These are phyloP conservation scores for Neonectria neomacrospora DNA, from an alignment of 2,329 filamentous ascomycete species.

Conservation along the genomic window DNA sequence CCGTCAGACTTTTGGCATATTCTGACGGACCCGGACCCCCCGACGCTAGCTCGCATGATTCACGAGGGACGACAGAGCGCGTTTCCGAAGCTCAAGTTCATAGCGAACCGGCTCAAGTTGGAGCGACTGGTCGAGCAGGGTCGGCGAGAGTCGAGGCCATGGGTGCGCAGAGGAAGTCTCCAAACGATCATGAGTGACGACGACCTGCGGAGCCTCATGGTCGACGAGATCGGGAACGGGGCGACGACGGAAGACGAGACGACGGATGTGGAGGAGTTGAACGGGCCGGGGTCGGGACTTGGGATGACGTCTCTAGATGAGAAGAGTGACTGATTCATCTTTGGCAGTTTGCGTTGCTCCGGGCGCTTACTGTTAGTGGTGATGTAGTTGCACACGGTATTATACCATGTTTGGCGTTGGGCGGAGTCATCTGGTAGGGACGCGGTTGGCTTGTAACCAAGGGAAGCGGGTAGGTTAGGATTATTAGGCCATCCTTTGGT, in stretches of 20 bases:
- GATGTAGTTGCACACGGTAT: slow-evolving; percentile 1
- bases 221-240: slow-evolving; percentile 47
- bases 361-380: background rate
- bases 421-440: slow-evolving; percentile 3
- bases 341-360: background rate
- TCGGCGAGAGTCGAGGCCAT: slow-evolving; percentile 62
- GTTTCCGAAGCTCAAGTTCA: slow-evolving; percentile 92
- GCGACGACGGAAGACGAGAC: slow-evolving; percentile 52
- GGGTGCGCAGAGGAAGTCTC: slow-evolving; percentile 62
- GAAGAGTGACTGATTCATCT: slow-evolving; percentile 20
- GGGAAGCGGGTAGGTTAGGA: background rate
- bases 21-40: slow-evolving; percentile 81
- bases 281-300: slow-evolving; percentile 33
- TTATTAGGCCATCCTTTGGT: background rate
- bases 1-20: slow-evolving; percentile 87
- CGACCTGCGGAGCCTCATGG: slow-evolving; percentile 63
- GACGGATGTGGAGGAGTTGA: slow-evolving; percentile 48
- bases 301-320: slow-evolving; percentile 45
- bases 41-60: slow-evolving; percentile 86
- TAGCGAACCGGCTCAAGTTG: slow-evolving; percentile 85
- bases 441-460: background rate
- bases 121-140: slow-evolving; percentile 76
- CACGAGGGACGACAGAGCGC: slow-evolving; percentile 88
- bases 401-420: slow-evolving; percentile 15
- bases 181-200: slow-evolving; percentile 72